phyloP scores from a whole-genome alignment of 179 eudicot species.

The Dionaea muscipula region DNA sequence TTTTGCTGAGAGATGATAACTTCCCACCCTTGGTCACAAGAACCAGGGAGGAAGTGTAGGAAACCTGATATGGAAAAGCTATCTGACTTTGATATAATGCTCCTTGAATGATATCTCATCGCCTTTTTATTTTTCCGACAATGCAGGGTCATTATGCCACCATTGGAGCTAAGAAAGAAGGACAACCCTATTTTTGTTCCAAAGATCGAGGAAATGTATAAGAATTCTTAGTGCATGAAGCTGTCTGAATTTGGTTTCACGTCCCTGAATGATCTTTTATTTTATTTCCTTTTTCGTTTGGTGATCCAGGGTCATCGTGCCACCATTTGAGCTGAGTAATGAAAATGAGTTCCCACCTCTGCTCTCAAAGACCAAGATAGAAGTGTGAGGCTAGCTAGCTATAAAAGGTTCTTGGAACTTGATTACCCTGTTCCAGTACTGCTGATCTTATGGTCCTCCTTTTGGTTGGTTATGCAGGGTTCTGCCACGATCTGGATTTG shows the following conservation, averaged over 20 bases:
- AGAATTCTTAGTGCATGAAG: too few relatives aligned
- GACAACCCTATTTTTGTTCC: neutral
- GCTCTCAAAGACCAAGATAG: neutral
- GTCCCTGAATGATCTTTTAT: neutral
- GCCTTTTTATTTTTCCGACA: neutral
- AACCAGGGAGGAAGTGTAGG: neutral
- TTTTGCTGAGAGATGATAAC: too few relatives aligned
- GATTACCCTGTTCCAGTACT: too few relatives aligned
- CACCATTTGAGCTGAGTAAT: slow-evolving; percentile 19
- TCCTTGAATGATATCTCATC: neutral
- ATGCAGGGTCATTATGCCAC: slow-evolving; percentile 2
- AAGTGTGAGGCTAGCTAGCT: too few relatives aligned
- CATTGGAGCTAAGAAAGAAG: neutral
- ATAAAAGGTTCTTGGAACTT: too few relatives aligned
- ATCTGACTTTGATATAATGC: neutral
- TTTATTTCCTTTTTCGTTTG: neutral
- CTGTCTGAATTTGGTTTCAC: too few relatives aligned
- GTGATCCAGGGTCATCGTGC: slow-evolving; percentile 10
- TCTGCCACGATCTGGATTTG: too few relatives aligned
- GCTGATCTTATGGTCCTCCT: too few relatives aligned
- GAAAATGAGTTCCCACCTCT: slow-evolving; percentile 29
- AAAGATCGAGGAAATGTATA: neutral
- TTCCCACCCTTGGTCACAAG: too few relatives aligned
- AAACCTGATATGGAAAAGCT: neutral
- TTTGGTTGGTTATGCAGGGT: too few relatives aligned